Percentiles rank a stretch among this genome's conserved stretches.
These are phyloP conservation scores for Talaromyces sp. DNA, from an alignment of 2,329 filamentous ascomycete species.

Conservation along the genomic window DNA sequence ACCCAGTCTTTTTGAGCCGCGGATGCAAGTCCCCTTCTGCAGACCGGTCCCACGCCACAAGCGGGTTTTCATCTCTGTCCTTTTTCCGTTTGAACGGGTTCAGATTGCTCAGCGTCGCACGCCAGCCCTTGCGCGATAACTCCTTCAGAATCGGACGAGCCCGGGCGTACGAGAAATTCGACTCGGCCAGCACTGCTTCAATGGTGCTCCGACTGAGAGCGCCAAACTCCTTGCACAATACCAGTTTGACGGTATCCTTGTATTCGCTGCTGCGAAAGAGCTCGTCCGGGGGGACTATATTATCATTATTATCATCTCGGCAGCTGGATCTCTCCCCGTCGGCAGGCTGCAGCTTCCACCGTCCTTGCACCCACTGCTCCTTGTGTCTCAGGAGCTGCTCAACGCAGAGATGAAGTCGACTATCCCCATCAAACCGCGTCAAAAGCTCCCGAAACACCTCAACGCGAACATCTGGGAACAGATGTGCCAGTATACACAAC, in stretches of 20 bases:
- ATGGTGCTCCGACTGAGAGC: conserved; percentile 39
- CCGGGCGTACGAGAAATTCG: conserved; percentile 41
- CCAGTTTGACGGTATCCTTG: conserved; percentile 33
- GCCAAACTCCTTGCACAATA: conserved; percentile 40
- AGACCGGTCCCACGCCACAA: conserved; percentile 34
- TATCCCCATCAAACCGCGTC: conserved; percentile 41
- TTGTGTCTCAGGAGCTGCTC: conserved; percentile 44
- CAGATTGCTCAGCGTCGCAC: conserved; percentile 38
- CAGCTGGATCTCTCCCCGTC: neutral
- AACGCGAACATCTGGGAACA: conserved; percentile 43
- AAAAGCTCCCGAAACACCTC: conserved; percentile 46
- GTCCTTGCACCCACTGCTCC: conserved; percentile 42
- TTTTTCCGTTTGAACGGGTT: conserved; percentile 38
- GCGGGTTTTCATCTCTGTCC: conserved; percentile 33
- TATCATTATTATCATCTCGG: conserved; percentile 6
- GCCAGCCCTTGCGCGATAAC: conserved; percentile 40
- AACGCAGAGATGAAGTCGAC: conserved; percentile 41
- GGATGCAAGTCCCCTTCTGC: conserved; percentile 27
- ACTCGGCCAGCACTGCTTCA: conserved; percentile 43
- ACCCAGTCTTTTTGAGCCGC: conserved; percentile 35
- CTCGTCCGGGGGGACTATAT: conserved; percentile 34
- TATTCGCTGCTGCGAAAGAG: conserved; percentile 40
- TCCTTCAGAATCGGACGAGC: conserved; percentile 40
- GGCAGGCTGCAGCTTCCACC: conserved; percentile 36
- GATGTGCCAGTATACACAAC: conserved; percentile 33